Evolutionary conservation across 495 filamentous ascomycete species (phyloP).

Genomic region (Aspergillus incahuasiensis): DNA sequence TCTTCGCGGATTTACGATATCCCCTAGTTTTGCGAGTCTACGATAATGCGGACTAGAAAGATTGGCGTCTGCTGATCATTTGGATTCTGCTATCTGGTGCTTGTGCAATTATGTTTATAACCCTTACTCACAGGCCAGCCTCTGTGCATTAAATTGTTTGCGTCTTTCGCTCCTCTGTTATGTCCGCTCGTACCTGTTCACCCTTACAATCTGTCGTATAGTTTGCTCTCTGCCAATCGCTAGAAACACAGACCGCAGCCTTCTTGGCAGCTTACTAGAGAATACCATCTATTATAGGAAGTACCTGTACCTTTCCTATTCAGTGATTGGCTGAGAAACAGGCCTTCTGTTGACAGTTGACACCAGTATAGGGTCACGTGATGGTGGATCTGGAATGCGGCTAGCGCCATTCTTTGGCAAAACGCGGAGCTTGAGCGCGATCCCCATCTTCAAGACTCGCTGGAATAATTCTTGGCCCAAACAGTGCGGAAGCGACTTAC

Average conservation of each 20-base stretch:
- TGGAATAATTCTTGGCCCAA: slow-evolving; percentile 5
- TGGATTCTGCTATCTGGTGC: slow-evolving; percentile 10
- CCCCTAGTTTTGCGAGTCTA: slow-evolving; percentile 15
- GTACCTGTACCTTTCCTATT: neutral
- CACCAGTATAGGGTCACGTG: slow-evolving; percentile 22
- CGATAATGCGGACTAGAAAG: slow-evolving; percentile 13
- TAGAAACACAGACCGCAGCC: neutral
- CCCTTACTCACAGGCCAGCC: slow-evolving; percentile 14
- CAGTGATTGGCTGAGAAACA: neutral
- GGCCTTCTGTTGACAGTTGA: too few species aligned
- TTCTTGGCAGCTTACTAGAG: neutral
- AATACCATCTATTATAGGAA: neutral
- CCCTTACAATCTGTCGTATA: neutral
- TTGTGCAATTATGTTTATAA: slow-evolving; percentile 21
- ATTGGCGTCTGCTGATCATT: slow-evolving; percentile 9
- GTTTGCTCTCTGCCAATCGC: neutral
- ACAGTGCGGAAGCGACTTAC: neutral
- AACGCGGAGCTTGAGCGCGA: slow-evolving; percentile 32
- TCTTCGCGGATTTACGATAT: slow-evolving; percentile 28
- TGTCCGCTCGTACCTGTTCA: neutral
- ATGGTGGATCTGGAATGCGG: slow-evolving; percentile 17
- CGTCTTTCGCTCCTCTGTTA: slow-evolving; percentile 14
- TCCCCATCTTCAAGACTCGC: slow-evolving; percentile 16
- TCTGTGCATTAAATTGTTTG: slow-evolving; percentile 16
- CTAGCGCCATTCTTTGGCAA: slow-evolving; percentile 28